Base-by-base conservation (phyloP, 1,284 basidiomycete genomes). In the Hemileia vastatrix region DNA sequence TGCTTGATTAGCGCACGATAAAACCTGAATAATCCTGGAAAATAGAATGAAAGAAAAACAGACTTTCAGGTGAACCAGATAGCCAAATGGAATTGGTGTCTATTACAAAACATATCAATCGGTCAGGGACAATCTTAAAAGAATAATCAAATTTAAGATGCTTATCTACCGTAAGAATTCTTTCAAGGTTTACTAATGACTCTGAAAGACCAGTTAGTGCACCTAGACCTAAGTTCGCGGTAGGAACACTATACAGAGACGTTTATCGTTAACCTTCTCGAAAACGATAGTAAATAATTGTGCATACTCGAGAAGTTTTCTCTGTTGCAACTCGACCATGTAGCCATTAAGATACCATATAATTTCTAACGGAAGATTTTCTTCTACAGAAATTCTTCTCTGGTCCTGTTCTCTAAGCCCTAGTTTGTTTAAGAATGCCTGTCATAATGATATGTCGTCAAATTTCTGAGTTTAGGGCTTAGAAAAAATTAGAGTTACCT, bases 1-100 rank as follows among this genome's bases (percentile, higher is more conserved):
- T n/a, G n/a, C n/a, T n/a, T n/a, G n/a, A n/a, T n/a, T n/a, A n/a
- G n/a, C n/a, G n/a, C n/a, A n/a, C n/a, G n/a, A n/a, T n/a, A n/a
- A n/a, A n/a, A n/a, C n/a, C n/a, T n/a, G n/a, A n/a, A n/a, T n/a
- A n/a, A n/a, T n/a, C n/a, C n/a, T n/a, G n/a, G n/a, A n/a, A n/a
- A n/a, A n/a, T n/a, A n/a, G n/a, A n/a, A n/a, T n/a, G n/a, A n/a
- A n/a, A n/a, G n/a, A n/a, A n/a, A n/a, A n/a, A n/a, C n/a, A n/a
- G n/a, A 60, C 57, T 36, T 60, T 60, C 13, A 60, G 44, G 51
- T 60, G 57, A 32, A 60, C 57, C 4, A 40, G 13, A 32, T 60
- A 60, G 21, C 57, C 57, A 60, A 60, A 60, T 6, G 57, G 57
- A 23, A 60, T 44, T 31, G 57, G 57, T 15, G 57, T 60, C 57